Percentiles rank a stretch among this genome's conserved stretches.
These are phyloP conservation scores for Colletotrichum destructivum DNA, from an alignment of 2,329 filamentous ascomycete genomes.

Conservation along the genomic window DNA sequence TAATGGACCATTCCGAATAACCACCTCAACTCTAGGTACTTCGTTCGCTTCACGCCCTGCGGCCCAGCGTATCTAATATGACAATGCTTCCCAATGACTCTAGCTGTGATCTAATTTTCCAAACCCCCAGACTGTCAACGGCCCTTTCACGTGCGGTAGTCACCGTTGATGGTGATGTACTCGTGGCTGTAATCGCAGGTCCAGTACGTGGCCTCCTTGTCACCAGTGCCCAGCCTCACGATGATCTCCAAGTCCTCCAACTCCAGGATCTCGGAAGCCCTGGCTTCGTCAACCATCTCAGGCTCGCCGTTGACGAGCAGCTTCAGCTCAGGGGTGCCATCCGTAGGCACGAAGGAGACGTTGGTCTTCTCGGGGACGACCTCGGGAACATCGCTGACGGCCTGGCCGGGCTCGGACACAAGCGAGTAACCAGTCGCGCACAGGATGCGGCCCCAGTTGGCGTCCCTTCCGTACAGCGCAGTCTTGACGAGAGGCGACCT, in stretches of 20 bases:
- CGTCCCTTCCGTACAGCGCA: constrained; percentile 95
- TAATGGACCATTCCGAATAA: too few relatives aligned
- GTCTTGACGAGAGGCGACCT: constrained; percentile 96
- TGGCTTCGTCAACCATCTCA: constrained; percentile 81
- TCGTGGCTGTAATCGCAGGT: constrained; percentile 91
- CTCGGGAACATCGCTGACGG: constrained; percentile 72
- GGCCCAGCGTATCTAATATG: constrained; percentile 7
- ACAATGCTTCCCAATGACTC: not conserved
- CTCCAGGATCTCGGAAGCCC: constrained; percentile 84
- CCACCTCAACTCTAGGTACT: not conserved
- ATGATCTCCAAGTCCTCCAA: constrained; percentile 85
- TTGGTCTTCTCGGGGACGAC: constrained; percentile 80
- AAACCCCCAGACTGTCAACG: not conserved
- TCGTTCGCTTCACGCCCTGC: not conserved
- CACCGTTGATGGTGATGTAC: constrained; percentile 79
- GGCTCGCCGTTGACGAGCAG: constrained; percentile 86
- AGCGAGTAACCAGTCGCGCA: constrained; percentile 91
- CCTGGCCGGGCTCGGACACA: constrained; percentile 71
- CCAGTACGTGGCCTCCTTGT: constrained; percentile 81
- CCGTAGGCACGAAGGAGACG: constrained; percentile 83
- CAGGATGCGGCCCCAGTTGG: constrained; percentile 98
- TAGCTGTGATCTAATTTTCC: not conserved
- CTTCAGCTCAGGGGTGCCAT: constrained; percentile 83
- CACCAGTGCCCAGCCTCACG: constrained; percentile 79
- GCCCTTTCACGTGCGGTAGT: constrained; percentile 69